Conservation (phyloP, 2,329 filamentous ascomycete species). For the Colletotrichum tropicicola region DNA sequence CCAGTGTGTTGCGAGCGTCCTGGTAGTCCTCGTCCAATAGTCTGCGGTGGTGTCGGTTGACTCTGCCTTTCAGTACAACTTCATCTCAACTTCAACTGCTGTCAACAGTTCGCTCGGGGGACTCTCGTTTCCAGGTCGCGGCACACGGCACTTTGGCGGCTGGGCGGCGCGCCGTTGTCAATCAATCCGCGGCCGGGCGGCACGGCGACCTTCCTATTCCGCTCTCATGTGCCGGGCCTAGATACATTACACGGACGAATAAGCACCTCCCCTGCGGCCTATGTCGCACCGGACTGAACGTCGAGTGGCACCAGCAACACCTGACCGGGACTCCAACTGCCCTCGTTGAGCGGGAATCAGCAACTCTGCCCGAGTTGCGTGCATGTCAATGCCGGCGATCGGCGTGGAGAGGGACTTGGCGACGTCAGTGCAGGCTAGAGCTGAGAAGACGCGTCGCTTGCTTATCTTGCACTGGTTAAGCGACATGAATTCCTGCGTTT, state of each 20-base stretch:
- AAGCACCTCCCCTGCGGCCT: neutral
- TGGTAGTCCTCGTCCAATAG: too few relatives aligned
- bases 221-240: conserved; percentile 12
- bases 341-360: neutral
- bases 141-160: conserved; percentile 12
- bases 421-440: too few relatives aligned
- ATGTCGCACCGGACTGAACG: neutral
- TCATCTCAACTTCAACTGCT: neutral
- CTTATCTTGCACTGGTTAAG: neutral
- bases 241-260: neutral
- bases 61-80: neutral
- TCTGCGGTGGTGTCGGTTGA: too few relatives aligned
- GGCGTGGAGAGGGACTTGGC: neutral
- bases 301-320: neutral
- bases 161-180: conserved; percentile 3
- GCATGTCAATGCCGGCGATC: neutral
- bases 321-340: neutral
- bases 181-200: neutral
- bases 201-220: conserved; percentile 20
- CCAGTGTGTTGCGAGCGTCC: too few relatives aligned
- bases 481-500: too few relatives aligned
- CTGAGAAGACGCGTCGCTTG: neutral
- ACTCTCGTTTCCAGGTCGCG: neutral
- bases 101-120: neutral
- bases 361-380: too few relatives aligned